A percentile compares a stretch with the other conserved stretches of the same genome.
Evolutionary conservation across 2,329 filamentous ascomycete species (phyloP).

Genomic region (Conoideocrella luteorostrata): DNA sequence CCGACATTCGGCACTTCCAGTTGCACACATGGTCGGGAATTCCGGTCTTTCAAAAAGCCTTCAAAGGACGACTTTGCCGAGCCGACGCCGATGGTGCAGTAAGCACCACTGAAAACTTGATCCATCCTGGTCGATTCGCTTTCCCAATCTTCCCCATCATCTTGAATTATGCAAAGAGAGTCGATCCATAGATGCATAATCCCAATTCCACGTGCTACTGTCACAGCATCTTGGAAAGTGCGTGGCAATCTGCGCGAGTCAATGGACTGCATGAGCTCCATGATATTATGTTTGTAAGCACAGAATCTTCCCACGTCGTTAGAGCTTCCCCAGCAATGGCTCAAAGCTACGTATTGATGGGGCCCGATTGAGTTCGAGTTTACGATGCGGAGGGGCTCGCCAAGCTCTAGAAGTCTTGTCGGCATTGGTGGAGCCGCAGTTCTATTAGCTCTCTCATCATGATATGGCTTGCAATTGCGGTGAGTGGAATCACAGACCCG

Average conservation of each 20-base stretch:
- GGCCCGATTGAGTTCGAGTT: not conserved
- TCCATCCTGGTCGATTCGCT: conserved; percentile 8
- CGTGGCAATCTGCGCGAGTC: not conserved
- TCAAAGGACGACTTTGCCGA: conserved; percentile 2
- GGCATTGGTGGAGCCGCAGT: not conserved
- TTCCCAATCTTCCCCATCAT: conserved; percentile 3
- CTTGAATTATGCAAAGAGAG: too few relatives aligned
- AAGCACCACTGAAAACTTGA: conserved; percentile 11
- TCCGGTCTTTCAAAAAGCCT: not conserved
- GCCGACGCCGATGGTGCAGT: conserved; percentile 3
- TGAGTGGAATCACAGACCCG: not conserved
- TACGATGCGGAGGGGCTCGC: not conserved
- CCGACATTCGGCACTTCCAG: not conserved
- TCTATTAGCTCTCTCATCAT: not conserved
- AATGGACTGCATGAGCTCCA: not conserved
- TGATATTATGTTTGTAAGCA: not conserved
- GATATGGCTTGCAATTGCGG: not conserved
- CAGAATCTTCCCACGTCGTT: not conserved
- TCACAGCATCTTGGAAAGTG: not conserved
- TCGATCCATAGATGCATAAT: conserved; percentile 4
- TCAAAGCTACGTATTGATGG: not conserved
- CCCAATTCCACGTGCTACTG: not conserved
- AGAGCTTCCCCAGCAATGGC: not conserved
- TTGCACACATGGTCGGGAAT: not conserved
- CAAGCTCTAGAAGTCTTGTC: not conserved